Base-by-base conservation (phyloP, 1,284 basidiomycete genomes). In the Neotropicomus parvogracilis region DNA sequence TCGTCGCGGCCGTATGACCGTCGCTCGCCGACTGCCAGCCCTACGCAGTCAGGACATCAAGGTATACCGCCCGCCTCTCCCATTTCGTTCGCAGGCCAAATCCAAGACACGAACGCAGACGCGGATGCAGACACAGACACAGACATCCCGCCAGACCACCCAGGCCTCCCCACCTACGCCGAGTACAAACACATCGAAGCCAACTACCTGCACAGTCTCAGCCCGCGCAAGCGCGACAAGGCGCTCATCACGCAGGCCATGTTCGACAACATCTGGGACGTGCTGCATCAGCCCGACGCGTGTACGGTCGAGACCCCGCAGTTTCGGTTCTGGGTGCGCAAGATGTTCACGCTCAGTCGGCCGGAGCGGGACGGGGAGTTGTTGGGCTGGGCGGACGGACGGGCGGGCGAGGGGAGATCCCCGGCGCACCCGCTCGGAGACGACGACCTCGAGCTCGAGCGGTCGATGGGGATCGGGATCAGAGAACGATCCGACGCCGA, bases 311-410 rank as follows among this genome's bases (percentile, higher is more conserved):
- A 77, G 53, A 80, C 75, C 5, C 72, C 83, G 1, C 82, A 85
- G 56, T 89, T 89, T 63, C 78, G 85, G 39, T 88, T 81, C 67
- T 90, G 88, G 87, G 86, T 82, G 6, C 80, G 85, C 57, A 87
- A 85, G 71, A 88, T 83, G 79, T 88, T 89, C 62, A 69, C 68
- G 40, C 59, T 87, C 6, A 75, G 73, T 40, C 66, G 70, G 43
- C 64, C 70, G 2, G 16, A 16, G 2, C 8, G 32, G 28, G 17
- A 26, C 13, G 3, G 14, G 14, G 33, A 4, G 12, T 19, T 12
- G 8, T 20, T n/a, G n/a, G n/a, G 24, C 24, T 24, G 33, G 54
- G 10, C 13, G 1, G 32, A 17, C 16, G 26, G 4, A 14, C 24
- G 27, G 29, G 1, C 11, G 19, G 40, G 24, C 4, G 20, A n/a